phyloP scores from a whole-genome alignment of 169 alveolate species.

The Ichthyophthirius multifiliis region DNA sequence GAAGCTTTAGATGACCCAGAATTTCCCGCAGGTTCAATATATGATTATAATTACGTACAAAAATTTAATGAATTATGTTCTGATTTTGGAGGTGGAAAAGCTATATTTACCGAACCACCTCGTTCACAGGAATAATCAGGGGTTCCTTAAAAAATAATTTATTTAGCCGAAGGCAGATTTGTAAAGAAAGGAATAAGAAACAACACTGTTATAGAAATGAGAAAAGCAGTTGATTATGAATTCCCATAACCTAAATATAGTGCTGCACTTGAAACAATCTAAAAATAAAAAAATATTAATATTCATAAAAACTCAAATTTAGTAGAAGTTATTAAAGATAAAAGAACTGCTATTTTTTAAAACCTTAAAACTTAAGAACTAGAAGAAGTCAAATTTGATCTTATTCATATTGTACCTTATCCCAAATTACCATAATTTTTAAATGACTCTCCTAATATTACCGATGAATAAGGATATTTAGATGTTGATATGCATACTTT shows the following conservation, averaged over 20 bases:
- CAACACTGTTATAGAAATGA: background rate
- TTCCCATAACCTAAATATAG: background rate
- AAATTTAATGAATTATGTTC: background rate
- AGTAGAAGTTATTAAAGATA: background rate
- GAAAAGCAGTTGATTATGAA: background rate
- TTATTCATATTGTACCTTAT: background rate
- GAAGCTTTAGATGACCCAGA: background rate
- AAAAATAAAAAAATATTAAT: background rate
- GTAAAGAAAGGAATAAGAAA: background rate
- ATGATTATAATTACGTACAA: background rate
- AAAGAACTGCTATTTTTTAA: background rate
- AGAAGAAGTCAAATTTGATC: conserved; percentile 6
- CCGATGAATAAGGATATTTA: background rate
- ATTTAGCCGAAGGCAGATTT: background rate
- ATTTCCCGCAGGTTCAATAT: background rate
- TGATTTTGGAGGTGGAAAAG: background rate
- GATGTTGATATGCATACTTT: background rate
- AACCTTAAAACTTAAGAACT: background rate
- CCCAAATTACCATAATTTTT: background rate
- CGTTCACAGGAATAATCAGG: background rate
- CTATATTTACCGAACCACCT: background rate
- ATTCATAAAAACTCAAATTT: background rate
- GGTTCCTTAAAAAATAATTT: background rate
- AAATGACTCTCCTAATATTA: background rate
- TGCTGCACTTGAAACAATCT: background rate